Conservation (phyloP, 1,284 basidiomycete genomes). For the Xerocomus nothofagi region DNA sequence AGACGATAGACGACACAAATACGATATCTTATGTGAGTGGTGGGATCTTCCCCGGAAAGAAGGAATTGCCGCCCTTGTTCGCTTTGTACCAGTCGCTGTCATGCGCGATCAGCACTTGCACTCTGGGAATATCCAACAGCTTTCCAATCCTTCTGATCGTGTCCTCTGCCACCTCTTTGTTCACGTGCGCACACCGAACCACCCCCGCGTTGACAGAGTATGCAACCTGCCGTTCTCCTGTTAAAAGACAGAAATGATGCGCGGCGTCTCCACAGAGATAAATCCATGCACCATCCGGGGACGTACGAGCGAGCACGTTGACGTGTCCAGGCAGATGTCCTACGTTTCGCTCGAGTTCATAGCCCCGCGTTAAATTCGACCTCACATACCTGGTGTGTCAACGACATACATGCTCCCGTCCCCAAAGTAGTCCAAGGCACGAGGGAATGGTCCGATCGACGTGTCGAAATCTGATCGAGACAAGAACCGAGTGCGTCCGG, state of each 20-base stretch:
- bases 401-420: constrained; percentile 57
- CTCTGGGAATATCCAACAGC: no score
- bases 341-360: not conserved
- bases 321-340: constrained; percentile 27
- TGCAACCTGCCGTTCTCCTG: constrained; percentile 44
- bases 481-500: constrained; percentile 37
- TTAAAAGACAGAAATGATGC: constrained; percentile 48
- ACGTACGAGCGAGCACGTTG: constrained; percentile 53
- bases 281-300: constrained; percentile 52
- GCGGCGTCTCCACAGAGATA: constrained; percentile 53
- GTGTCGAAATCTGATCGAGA: constrained; percentile 39
- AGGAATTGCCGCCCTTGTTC: constrained; percentile 40
- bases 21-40: constrained; percentile 32
- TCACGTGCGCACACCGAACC: constrained; percentile 41
- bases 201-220: constrained; percentile 10
- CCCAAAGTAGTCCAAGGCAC: constrained; percentile 50
- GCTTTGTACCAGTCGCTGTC: constrained; percentile 12
- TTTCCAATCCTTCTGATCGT: no score
- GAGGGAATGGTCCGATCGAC: constrained; percentile 49
- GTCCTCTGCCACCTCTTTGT: constrained; percentile 39
- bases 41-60: constrained; percentile 46
- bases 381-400: constrained; percentile 40
- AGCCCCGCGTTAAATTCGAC: no score
- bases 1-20: no score
- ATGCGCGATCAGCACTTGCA: no score